Base-by-base conservation (phyloP, 129 eudicot genomes). In the Rutidosis leptorrhynchoides region DNA sequence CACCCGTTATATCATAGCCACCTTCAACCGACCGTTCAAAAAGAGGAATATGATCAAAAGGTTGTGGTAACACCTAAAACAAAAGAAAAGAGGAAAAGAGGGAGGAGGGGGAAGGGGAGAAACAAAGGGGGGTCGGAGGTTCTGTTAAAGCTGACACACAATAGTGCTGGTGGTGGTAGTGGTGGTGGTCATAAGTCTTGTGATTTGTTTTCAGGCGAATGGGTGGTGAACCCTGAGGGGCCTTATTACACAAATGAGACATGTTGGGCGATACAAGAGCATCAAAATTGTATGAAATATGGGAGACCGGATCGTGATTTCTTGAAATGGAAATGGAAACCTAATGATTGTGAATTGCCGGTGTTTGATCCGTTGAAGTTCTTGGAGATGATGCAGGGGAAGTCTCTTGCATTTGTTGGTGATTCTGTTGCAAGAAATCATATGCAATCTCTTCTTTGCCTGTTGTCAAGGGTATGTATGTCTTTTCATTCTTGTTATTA, bases 401-500 rank as follows among this genome's bases (percentile, higher is more conserved):
- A 88, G 55, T 85, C 96, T 19, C 26, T 88, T 23, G 96, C 96
- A 61, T 88, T 88, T 75, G 87, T 85, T 49, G 96, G 96, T 19
- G 96, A 88, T 74, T 88, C 93, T 12, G 89, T 88, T 2, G 89
- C 96, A 42, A 83, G 96, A 71, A 88, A 88, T 68, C 96, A 88
- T 67, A 88, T 88, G 96, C 96, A 88, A 24, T 88, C 96, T 19
- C 71, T 88, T 65, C 59, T 88, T 52, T 88, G 96, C 73, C 87
- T 85, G 29, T 66, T 88, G 65, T 75, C 92, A 65, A 76, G 80
- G 84, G 96, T 88, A 82, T 60, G 80, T 56, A 21, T 14, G 54
- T 67, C 67, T 58, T 58, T 70, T 65, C 65, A 40, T 65, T 12
- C 24, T 11, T 29, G 7, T 59, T 3, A 54, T 7, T 23, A 6